Evolutionary conservation across 2,329 filamentous ascomycete genomes (phyloP).

Genomic region (Monosporascus cannonballus): DNA sequence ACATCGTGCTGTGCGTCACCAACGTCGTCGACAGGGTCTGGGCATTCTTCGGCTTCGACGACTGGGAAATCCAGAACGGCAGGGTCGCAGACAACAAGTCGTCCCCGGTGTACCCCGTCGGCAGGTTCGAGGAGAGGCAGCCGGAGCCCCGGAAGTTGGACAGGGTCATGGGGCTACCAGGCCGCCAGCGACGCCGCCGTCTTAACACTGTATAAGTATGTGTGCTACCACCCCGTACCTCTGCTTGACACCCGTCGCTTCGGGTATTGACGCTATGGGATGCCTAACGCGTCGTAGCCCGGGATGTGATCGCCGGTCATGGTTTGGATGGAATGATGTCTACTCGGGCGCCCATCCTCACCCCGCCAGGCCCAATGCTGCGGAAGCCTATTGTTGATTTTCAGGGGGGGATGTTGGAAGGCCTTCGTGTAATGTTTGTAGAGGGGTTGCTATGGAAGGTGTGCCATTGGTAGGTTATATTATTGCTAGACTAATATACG

Average conservation of each 20-base stretch:
- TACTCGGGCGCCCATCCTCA: not conserved
- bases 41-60: conserved; percentile 3
- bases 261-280: not conserved
- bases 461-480: not conserved
- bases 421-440: no score
- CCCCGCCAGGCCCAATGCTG: not conserved
- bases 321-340: not conserved
- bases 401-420: not conserved
- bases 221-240: not conserved
- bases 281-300: not conserved
- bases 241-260: no score
- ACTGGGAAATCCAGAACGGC: conserved; percentile 1
- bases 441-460: no score
- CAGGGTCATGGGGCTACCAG: not conserved
- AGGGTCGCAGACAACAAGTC: not conserved
- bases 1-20: conserved; percentile 3
- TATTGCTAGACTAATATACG: not conserved
- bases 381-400: not conserved
- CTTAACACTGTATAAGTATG: not conserved
- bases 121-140: not conserved
- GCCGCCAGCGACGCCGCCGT: not conserved
- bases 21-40: not conserved
- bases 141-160: not conserved
- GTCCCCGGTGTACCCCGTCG: conserved; percentile 1
- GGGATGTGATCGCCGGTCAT: not conserved